phyloP scores from a whole-genome alignment of 1,284 basidiomycete genomes.

The Trichosporon sp. region DNA sequence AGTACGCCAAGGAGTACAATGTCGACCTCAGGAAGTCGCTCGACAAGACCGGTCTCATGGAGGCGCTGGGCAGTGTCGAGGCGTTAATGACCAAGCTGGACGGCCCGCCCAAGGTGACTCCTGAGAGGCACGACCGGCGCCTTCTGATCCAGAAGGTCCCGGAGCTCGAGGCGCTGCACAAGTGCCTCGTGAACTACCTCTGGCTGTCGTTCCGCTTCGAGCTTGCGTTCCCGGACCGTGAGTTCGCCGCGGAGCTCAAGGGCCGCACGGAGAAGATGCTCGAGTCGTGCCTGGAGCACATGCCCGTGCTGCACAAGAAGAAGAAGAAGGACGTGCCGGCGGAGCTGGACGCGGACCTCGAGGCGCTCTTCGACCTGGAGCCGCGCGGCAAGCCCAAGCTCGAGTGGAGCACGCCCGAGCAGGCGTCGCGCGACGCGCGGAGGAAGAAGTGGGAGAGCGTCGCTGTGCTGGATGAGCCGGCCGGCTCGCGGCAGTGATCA shows the following conservation, averaged over 20 bases:
- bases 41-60: slow-evolving; percentile 50
- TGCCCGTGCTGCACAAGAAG: slow-evolving; percentile 38
- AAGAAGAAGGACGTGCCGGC: slow-evolving; percentile 11
- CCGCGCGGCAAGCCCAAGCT: background rate
- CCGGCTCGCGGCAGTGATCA: background rate
- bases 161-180: slow-evolving; percentile 75
- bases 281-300: slow-evolving; percentile 52
- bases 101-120: slow-evolving; percentile 21
- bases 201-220: slow-evolving; percentile 81
- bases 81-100: background rate
- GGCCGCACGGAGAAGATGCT: slow-evolving; percentile 64
- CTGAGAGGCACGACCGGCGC: background rate
- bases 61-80: slow-evolving; percentile 54
- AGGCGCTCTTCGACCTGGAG: background rate
- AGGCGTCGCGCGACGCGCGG: background rate
- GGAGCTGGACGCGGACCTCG: background rate
- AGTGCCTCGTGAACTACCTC: slow-evolving; percentile 73
- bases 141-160: slow-evolving; percentile 40
- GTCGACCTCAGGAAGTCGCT: slow-evolving; percentile 49
- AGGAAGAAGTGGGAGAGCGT: background rate
- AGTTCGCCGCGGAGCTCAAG: slow-evolving; percentile 59
- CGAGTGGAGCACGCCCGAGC: background rate
- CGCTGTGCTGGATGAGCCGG: background rate
- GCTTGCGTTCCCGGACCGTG: slow-evolving; percentile 63
- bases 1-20: slow-evolving; percentile 46